Evolutionary conservation across 2,329 filamentous ascomycete genomes (phyloP), one percentile per base, ranked within the genome.

Genomic region (Colletotrichum liaoningense): DNA sequence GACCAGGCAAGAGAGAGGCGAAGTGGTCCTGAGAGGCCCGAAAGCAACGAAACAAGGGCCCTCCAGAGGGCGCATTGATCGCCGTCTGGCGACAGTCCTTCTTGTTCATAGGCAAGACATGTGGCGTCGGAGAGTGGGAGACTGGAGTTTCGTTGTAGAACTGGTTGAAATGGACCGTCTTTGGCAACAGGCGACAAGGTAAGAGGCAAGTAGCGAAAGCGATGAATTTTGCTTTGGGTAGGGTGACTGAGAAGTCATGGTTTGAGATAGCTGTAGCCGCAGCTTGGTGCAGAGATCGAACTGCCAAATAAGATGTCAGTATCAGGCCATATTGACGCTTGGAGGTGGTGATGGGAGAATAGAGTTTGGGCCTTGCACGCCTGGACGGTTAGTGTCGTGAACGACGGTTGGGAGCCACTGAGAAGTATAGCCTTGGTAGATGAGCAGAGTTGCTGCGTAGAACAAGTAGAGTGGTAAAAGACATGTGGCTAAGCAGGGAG

Each of bases 221-320:
- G 35, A 62, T 8, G 28, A 22, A 24, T 35, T 55, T 60, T 64
- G 46, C 28, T 46, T 38, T 59, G 63, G 62, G 62, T 69, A 24
- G 46, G 60, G 56, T 26, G 67, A 66, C 26, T 42, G 24, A 42
- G 33, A 16, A 49, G 19, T 70, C 55, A 66, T 71, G 35, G 71
- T 73, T 71, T 73, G 67, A 73, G 71, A 73, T 73, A 70, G 71
- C 56, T 73, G 52, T 65, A n/a, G 60, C 60, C 22, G 56, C 19
- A 73, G 62, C 46, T 63, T 73, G 22, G 46, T 58, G 62, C n/a
- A 66, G 62, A 73, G 71, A 73, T 73, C 71, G 71, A 60, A 22
- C 55, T 70, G 67, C 71, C 67, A 66, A 71, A 71, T 58, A 73
- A 73, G 60, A 70, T 60, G 71, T 35, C 46, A 64, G 30, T 73